Base-by-base conservation (phyloP, 768 basidiomycete genomes). In the Pleurotus citrinopileatus region DNA sequence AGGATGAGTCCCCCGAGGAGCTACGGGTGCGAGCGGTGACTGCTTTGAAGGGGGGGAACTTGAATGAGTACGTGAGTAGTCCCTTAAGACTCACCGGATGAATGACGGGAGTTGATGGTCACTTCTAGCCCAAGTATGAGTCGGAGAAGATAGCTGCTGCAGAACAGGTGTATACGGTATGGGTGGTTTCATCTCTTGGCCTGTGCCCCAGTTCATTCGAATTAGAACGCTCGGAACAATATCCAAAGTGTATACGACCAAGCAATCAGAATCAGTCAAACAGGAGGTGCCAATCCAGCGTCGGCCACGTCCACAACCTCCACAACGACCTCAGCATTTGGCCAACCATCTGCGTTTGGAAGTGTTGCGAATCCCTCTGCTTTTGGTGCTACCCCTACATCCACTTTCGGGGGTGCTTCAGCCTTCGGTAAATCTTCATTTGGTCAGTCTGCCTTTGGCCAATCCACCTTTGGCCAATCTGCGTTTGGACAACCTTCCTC, bases 1-100 rank as follows among this genome's bases (percentile, higher is more conserved):
- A 87, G 27, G 93, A 97, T 58, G 75, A 86, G 56, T 88, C 85
- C 0, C 80, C 80, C 0, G 94, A 95, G 61, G 94, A 97, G 67
- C 69, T 95, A 42, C 77, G 89, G 40, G 71, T 86, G 32, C 83
- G 78, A 57, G 88, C 88, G 4, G 73, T 75, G 2, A 67, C 72
- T 6, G 86, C 89, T 0, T 58, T 79, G 19, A 74, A 77, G 56
- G 71, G 74, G 6, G 83, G 83, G 17, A 83, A 76, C 45, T 59
- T 72, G 5, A 74, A 79, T 34, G 82, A 84, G 74, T 94, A 94
- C 66, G 92, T 91, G 59, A 58, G 86, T 74, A n/a, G 3, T 15
- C 23, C 28, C 0, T 23, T 8, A 51, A 51, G 23, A 25, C 37
- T n/a, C n/a, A n/a, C n/a, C n/a, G n/a, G n/a, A n/a, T 45, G 19